Evolutionary conservation across 495 filamentous ascomycete species (phyloP), one percentile per base, ranked within the genome.

Genomic region (Penicillium roqueforti): DNA sequence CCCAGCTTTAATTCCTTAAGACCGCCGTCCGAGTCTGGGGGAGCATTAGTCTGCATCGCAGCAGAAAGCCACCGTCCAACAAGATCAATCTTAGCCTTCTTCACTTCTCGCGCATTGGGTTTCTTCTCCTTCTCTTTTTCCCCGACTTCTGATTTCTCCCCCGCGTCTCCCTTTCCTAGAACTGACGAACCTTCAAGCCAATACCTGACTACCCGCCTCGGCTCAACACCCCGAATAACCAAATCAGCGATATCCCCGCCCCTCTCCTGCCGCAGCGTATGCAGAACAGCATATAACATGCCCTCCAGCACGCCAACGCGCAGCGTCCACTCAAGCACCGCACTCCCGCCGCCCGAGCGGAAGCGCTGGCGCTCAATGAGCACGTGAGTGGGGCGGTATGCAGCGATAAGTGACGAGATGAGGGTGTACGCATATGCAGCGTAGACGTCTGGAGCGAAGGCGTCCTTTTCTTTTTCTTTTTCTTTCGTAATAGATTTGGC

Each of bases 341-440:
- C 78, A 0, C 79, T 58, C 0, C 68, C 76, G 28, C 88, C 82
- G 16, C 73, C 75, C 10, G 84, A 85, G 23, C 93, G 87, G 70
- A 87, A 95, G 1, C 92, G 87, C 65, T 97, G 92, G 3, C 88
- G 84, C 70, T 97, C 92, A 50, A 97, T 91, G 1, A 97, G 78
- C 37, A 97, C 76, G 58, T 86, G 84, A 11, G 81, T 87, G 3
- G 88, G 90, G 2, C 72, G 68, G 11, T 74, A 76, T 62, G 53
- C 51, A 60, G 69, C 14, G 6, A 87, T 64, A 3, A 79, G 72
- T 1, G 74, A 63, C 3, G 61, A 72, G 49, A 92, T 57, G 7
- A 96, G 76, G 6, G 55, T 61, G 64, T 87, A 80, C 16, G 92
- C 85, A n/a, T 76, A 75, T 1, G 60, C 42, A 8, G 88, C 79